Percentiles rank a stretch among this genome's conserved stretches.
These are phyloP conservation scores for Biscogniauxia sp. DNA, from an alignment of 2,329 filamentous ascomycete species.

Conservation along the genomic window DNA sequence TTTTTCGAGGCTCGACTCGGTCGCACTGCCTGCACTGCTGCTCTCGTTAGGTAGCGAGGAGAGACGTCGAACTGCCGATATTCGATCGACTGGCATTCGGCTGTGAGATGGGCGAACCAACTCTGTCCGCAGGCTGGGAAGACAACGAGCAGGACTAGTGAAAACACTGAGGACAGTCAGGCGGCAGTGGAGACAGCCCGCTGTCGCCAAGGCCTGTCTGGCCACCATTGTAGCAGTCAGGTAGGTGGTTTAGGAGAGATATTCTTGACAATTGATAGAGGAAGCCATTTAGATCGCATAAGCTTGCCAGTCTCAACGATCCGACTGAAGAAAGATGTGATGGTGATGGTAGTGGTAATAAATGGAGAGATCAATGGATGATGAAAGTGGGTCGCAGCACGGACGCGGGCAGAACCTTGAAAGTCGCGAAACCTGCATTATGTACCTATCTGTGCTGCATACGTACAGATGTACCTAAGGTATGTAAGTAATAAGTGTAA, in stretches of 20 bases:
- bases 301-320: too few relatives aligned
- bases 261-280: not conserved
- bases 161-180: constrained; percentile 28
- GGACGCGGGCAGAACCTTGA: too few relatives aligned
- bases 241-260: not conserved
- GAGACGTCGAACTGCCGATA: constrained; percentile 14
- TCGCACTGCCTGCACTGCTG: not conserved
- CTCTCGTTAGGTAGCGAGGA: constrained; percentile 14
- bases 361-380: too few relatives aligned
- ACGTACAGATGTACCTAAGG: too few relatives aligned
- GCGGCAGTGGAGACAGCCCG: constrained; percentile 32
- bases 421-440: too few relatives aligned
- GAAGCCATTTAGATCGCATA: too few relatives aligned
- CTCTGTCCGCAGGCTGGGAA: constrained; percentile 14
- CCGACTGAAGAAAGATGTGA: too few relatives aligned
- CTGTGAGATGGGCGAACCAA: not conserved
- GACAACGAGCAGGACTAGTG: constrained; percentile 14
- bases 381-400: too few relatives aligned
- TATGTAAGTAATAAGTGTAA: too few relatives aligned
- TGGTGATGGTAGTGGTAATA: too few relatives aligned
- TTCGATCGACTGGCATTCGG: not conserved
- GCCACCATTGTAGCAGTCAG: constrained; percentile 22
- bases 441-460: too few relatives aligned
- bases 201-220: constrained; percentile 24
- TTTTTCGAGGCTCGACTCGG: not conserved